Evolutionary conservation across 2,329 filamentous ascomycete genomes (phyloP).

Genomic region (Fusarium sp.): DNA sequence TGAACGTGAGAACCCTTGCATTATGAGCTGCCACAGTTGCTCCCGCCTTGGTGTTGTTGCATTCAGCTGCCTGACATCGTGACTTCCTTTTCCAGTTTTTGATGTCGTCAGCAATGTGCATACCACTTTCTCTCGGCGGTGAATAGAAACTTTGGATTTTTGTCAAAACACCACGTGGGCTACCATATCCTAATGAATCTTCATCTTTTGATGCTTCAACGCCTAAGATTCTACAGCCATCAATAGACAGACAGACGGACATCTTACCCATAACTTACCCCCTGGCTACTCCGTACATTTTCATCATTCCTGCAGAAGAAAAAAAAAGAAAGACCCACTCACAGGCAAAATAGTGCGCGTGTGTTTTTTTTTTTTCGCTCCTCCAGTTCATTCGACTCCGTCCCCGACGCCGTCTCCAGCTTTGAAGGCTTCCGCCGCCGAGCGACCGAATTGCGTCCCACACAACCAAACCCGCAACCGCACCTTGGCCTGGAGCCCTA

Average conservation of each 20-base stretch:
- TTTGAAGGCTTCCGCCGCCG: slow-evolving; percentile 31
- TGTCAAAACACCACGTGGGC: not conserved
- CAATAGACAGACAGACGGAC: not conserved
- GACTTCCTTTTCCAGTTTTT: slow-evolving; percentile 6
- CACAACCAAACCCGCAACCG: slow-evolving; percentile 31
- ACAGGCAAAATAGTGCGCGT: slow-evolving; percentile 22
- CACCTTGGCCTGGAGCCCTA: slow-evolving; percentile 40
- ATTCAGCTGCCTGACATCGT: slow-evolving; percentile 22
- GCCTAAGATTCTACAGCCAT: not conserved
- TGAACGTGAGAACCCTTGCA: slow-evolving; percentile 33
- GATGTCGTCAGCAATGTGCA: slow-evolving; percentile 10
- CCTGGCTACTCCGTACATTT: not conserved
- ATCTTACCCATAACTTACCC: not conserved
- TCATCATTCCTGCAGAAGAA: slow-evolving; percentile 7
- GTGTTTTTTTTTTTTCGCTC: slow-evolving; percentile 19
- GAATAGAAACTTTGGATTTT: not conserved
- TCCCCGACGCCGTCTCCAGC: slow-evolving; percentile 41
- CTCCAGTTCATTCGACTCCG: slow-evolving; percentile 36
- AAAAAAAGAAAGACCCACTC: slow-evolving; percentile 8
- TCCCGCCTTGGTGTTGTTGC: slow-evolving; percentile 1
- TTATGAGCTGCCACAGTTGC: slow-evolving; percentile 14
- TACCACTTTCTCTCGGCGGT: not conserved
- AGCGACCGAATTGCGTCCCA: slow-evolving; percentile 44
- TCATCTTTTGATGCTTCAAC: slow-evolving; percentile 1
- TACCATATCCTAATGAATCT: not conserved